phyloP scores from a whole-genome alignment of 495 filamentous ascomycete genomes.

The Penicillium desertorum region DNA sequence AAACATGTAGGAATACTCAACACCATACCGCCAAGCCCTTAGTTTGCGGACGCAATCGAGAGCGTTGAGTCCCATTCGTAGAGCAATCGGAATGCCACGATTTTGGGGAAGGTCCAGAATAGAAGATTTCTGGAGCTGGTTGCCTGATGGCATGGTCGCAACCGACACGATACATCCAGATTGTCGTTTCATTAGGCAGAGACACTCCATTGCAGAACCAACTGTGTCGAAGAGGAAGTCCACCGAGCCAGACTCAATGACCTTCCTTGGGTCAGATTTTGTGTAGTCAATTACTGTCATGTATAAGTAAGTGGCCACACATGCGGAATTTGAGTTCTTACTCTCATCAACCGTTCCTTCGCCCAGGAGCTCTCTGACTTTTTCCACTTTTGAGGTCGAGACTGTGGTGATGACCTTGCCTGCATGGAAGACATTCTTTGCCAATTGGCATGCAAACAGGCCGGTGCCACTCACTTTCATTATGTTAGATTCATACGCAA shows the following conservation, averaged over 20 bases:
- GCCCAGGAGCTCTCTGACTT: slow-evolving; percentile 42
- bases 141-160: slow-evolving; percentile 36
- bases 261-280: slow-evolving; percentile 38
- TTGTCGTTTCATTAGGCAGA: slow-evolving; percentile 40
- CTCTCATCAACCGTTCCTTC: slow-evolving; percentile 30
- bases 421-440: slow-evolving; percentile 52
- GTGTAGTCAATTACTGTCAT: slow-evolving; percentile 50
- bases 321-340: slow-evolving; percentile 27
- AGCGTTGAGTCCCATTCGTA: slow-evolving; percentile 33
- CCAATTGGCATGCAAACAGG: slow-evolving; percentile 46
- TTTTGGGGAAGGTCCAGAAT: slow-evolving; percentile 34
- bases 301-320: slow-evolving; percentile 18
- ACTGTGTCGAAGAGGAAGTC: slow-evolving; percentile 56
- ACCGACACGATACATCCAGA: slow-evolving; percentile 44
- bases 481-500: neutral
- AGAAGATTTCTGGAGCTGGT: slow-evolving; percentile 15
- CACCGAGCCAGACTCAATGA: slow-evolving; percentile 42
- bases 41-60: slow-evolving; percentile 35
- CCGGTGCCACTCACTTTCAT: slow-evolving; percentile 49
- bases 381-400: slow-evolving; percentile 48
- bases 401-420: slow-evolving; percentile 51
- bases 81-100: slow-evolving; percentile 31
- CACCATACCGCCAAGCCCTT: slow-evolving; percentile 38
- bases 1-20: slow-evolving; percentile 41
- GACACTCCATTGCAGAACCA: slow-evolving; percentile 26